phyloP scores from a whole-genome alignment of 345 rosid species.

The Acer negundo region DNA sequence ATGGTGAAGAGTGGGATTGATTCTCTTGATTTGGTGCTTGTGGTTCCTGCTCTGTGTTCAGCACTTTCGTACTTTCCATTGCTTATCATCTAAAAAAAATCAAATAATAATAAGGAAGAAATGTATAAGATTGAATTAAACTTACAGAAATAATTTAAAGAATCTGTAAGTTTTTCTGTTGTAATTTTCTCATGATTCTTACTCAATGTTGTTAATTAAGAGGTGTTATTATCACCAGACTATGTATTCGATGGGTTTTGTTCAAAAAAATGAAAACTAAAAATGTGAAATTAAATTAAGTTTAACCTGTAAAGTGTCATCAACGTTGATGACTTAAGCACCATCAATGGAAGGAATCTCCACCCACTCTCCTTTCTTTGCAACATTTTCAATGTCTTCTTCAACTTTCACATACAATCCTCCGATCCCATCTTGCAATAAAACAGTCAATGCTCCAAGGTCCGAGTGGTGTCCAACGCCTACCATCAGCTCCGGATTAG shows the following conservation, averaged over 20 bases:
- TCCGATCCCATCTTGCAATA: conserved; percentile 58
- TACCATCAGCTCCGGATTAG: conserved; percentile 52
- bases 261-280: too few relatives aligned
- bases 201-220: too few relatives aligned
- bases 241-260: too few relatives aligned
- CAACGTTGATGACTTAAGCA: conserved; percentile 21
- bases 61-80: conserved; percentile 61
- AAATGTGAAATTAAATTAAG: too few relatives aligned
- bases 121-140: too few relatives aligned
- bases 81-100: conserved; percentile 46
- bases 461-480: conserved; percentile 69
- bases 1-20: conserved; percentile 55
- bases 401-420: conserved; percentile 54
- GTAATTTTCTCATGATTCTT: too few relatives aligned
- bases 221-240: too few relatives aligned
- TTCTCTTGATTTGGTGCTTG: conserved; percentile 46
- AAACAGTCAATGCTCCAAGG: conserved; percentile 50
- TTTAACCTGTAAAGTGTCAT: conserved; percentile 17
- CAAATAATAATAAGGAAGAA: too few relatives aligned
- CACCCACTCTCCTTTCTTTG: conserved; percentile 10
- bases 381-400: background rate
- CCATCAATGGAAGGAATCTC: conserved; percentile 16
- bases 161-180: background rate
- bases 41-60: conserved; percentile 52
- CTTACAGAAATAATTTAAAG: too few relatives aligned